phyloP scores from a whole-genome alignment of 2,329 filamentous ascomycete genomes.

The Thermothelomyces thermophilus region DNA sequence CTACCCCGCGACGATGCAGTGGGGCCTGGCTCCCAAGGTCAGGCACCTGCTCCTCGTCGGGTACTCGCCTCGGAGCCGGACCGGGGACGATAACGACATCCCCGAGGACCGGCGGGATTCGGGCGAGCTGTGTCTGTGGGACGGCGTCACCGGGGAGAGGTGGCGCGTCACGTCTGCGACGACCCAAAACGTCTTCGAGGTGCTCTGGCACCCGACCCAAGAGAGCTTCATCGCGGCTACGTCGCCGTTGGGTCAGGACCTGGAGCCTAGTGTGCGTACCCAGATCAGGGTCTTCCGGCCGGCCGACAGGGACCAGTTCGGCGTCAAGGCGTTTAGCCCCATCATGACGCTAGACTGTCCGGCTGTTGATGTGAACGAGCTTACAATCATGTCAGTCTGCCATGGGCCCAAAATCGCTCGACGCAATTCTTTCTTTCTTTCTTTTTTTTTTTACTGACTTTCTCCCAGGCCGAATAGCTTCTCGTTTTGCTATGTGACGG shows the following conservation, averaged over 20 bases:
- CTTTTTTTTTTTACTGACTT: constrained; percentile 22
- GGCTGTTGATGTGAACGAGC: constrained; percentile 56
- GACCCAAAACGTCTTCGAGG: constrained; percentile 57
- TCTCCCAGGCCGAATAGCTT: constrained; percentile 43
- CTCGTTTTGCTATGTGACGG: constrained; percentile 48
- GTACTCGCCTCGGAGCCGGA: constrained; percentile 53
- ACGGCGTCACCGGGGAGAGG: constrained; percentile 38
- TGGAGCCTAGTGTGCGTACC: constrained; percentile 42
- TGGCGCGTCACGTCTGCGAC: constrained; percentile 45
- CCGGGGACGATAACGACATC: constrained; percentile 49
- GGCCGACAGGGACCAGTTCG: constrained; percentile 26
- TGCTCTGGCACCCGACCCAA: constrained; percentile 54
- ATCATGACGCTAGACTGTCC: constrained; percentile 52
- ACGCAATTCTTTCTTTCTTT: too few relatives aligned
- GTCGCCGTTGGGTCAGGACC: constrained; percentile 42
- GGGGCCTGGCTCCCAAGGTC: constrained; percentile 43
- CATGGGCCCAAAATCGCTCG: not conserved
- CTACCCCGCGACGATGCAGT: constrained; percentile 57
- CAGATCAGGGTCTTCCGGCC: constrained; percentile 51
- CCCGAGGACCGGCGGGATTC: constrained; percentile 51
- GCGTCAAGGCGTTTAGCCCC: constrained; percentile 35
- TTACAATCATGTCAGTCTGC: constrained; percentile 44
- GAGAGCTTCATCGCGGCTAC: constrained; percentile 52
- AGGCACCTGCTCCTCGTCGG: constrained; percentile 52
- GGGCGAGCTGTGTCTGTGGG: constrained; percentile 56